A percentile compares a stretch with the other conserved stretches of the same genome.
phyloP scores from a whole-genome alignment of 2,329 filamentous ascomycete genomes.

The Pseudogymnoascus sp. region DNA sequence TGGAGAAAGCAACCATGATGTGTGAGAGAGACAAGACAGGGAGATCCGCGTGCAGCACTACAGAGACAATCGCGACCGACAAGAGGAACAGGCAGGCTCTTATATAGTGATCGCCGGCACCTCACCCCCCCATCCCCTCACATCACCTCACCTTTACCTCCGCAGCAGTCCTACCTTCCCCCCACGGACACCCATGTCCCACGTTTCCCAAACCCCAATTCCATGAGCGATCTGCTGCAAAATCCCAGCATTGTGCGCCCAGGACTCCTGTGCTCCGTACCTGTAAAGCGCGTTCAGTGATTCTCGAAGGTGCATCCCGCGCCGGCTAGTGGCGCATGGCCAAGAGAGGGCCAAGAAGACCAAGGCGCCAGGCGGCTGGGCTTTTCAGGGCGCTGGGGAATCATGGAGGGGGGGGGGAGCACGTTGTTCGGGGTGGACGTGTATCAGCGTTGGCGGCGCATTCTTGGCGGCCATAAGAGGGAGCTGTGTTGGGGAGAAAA shows the following conservation, averaged over 20 bases:
- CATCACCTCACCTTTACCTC: not conserved
- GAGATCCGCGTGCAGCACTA: not conserved
- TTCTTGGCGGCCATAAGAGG: conserved; percentile 2
- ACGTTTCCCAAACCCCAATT: not conserved
- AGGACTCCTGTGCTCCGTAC: not conserved
- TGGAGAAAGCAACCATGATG: conserved; percentile 23
- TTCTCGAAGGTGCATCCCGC: not conserved
- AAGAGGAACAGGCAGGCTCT: not conserved
- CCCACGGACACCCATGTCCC: not conserved
- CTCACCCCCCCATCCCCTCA: too few species aligned
- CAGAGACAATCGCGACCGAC: not conserved
- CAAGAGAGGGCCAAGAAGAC: not conserved
- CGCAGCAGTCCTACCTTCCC: not conserved
- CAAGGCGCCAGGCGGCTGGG: not conserved
- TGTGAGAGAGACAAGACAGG: conserved; percentile 11
- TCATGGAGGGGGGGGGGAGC: not conserved
- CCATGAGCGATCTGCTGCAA: not conserved
- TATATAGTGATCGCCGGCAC: not conserved
- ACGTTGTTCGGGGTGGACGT: not conserved
- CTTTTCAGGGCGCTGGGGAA: conserved; percentile 1
- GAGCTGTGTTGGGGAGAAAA: not conserved
- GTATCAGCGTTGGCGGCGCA: not conserved
- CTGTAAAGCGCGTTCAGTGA: not conserved
- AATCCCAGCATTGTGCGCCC: not conserved
- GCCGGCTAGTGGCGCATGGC: not conserved